Percentiles rank a stretch among this genome's conserved stretches.
Conservation (phyloP, 1,139 yeast species). For the Candida freyschussii region DNA sequence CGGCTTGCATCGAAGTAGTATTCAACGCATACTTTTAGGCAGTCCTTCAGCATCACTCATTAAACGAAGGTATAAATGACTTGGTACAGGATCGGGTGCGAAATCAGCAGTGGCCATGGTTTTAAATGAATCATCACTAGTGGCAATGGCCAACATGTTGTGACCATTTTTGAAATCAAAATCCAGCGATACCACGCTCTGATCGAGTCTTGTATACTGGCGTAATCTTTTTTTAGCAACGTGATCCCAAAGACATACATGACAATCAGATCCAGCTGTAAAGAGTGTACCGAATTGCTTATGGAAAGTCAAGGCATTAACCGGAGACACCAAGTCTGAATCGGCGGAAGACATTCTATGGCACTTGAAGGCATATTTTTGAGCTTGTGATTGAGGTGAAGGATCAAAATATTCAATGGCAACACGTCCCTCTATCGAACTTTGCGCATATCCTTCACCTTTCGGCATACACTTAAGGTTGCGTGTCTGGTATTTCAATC, state of each 20-base stretch:
- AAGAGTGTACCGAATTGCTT: constrained; percentile 45
- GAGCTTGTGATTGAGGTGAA: constrained; percentile 40
- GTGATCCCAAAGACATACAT: constrained; percentile 75
- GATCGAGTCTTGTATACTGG: constrained; percentile 50
- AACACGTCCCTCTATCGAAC: constrained; percentile 86
- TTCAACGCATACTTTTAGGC: constrained; percentile 11
- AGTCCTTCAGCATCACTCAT: constrained; percentile 18
- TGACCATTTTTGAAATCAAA: constrained; percentile 29
- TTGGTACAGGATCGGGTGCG: constrained; percentile 7
- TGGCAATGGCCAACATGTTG: constrained; percentile 50
- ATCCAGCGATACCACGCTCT: constrained; percentile 48
- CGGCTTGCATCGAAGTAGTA: not conserved
- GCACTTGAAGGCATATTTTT: constrained; percentile 78
- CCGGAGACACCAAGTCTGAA: constrained; percentile 68
- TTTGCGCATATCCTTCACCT: constrained; percentile 64
- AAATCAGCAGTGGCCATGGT: constrained; percentile 26
- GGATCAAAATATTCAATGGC: constrained; percentile 70
- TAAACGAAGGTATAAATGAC: constrained; percentile 17
- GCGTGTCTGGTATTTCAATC: constrained; percentile 68
- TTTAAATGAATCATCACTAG: constrained; percentile 56
- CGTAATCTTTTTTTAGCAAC: constrained; percentile 54
- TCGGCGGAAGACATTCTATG: constrained; percentile 48
- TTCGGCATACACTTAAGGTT: constrained; percentile 55
- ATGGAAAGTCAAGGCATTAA: constrained; percentile 61
- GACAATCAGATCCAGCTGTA: constrained; percentile 79